These are phyloP conservation scores for Penicillium sp. DNA, from an alignment of 2,329 filamentous ascomycete genomes.

Conservation along the genomic window DNA sequence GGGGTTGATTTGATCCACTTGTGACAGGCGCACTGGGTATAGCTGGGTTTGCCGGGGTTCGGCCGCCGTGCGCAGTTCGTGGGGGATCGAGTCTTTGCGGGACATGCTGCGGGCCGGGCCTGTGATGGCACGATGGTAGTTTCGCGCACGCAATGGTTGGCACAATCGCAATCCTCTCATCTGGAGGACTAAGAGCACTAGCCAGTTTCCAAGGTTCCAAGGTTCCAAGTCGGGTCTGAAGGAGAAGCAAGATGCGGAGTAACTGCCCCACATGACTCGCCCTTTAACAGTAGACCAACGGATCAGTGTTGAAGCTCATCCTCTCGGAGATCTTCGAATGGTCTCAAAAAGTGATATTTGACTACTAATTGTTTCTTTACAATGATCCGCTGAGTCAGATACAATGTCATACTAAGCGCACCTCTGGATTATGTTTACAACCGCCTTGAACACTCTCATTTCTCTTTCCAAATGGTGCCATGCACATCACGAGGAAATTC, in stretches of 20 bases:
- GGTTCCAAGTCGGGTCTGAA: not conserved
- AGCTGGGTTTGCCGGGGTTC: slow-evolving; percentile 69
- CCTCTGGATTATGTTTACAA: not conserved
- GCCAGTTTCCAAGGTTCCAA: not conserved
- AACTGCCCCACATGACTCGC: not conserved
- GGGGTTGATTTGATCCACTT: slow-evolving; percentile 64
- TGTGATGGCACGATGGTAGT: slow-evolving; percentile 1
- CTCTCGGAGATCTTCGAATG: not conserved
- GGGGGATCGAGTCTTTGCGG: slow-evolving; percentile 46
- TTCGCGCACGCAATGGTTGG: slow-evolving; percentile 3
- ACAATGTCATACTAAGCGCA: not conserved
- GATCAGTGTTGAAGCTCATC: not conserved
- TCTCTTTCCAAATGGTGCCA: too few species aligned
- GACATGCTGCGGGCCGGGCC: slow-evolving; percentile 22
- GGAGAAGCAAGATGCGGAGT: not conserved
- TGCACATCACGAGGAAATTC: not conserved
- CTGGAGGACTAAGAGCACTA: not conserved
- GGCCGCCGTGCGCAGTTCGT: slow-evolving; percentile 69
- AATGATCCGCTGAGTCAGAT: not conserved
- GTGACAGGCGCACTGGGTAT: slow-evolving; percentile 60
- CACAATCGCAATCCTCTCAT: slow-evolving; percentile 14
- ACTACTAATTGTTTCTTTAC: too few species aligned
- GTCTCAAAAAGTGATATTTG: too few species aligned
- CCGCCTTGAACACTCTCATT: not conserved
- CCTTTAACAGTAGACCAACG: not conserved